Evolutionary conservation across 495 filamentous ascomycete genomes (phyloP), one percentile per base, ranked within the genome.

Genomic region (Penicillium fimorum): DNA sequence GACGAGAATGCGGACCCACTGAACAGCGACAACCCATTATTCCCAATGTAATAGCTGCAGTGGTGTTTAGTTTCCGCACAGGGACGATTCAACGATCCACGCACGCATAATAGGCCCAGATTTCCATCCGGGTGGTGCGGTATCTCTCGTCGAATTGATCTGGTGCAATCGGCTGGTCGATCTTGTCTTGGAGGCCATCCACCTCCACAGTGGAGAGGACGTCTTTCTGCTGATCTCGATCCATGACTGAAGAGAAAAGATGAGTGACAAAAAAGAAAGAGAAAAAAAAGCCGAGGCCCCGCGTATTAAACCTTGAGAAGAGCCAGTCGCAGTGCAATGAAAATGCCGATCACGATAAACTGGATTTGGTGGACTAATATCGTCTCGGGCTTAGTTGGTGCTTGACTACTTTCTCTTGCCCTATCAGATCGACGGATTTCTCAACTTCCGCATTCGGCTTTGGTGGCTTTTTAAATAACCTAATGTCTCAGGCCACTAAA

Each of bases 1-100:
- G 5, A 8, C 18, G 20, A 17, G 8, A 27, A 8, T 5, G 8
- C 29, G n/a, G 5, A 58, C 69, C 43, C 55, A 78, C 75, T 88
- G 76, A 87, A 88, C 8, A 88, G 71, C 3, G 83, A 79, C 33
- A 87, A 65, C 7, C 84, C 84, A 67, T 87, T 87, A 60, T 87
- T 85, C 27, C 85, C 84, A 48, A 87, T 82, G 58, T 88, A 88
- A 62, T 85, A 88, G 58, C 75, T 78, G 53, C 24, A 45, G 44
- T 10, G 40, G 30, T 30, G 30, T 59, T 67, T 67, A 74, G 67
- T 46, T 56, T 55, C 35, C 44, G 20, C 10, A 53, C 44, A 29
- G 12, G 30, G 43, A n/a, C 32, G 22, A 30, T 35, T 43, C 50
- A 41, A 50, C 52, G 17, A 43, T 42, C 43, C 38, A 75, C 75